Conservation (phyloP, 371 early-diverging fungal species). For the Rhizopus sp. region DNA sequence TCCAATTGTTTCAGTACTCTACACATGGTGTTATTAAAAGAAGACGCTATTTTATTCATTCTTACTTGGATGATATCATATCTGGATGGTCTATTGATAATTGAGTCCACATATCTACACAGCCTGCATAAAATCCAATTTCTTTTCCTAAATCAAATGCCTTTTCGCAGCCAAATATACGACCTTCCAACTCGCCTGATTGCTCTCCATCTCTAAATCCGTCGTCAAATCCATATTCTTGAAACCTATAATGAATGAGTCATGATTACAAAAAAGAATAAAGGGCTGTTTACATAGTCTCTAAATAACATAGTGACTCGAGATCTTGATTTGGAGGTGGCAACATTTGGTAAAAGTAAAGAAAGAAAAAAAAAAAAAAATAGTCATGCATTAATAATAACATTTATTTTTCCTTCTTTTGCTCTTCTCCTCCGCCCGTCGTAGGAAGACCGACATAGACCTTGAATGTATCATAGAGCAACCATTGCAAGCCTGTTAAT, state of each 20-base stretch:
- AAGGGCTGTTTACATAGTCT: conserved; percentile 55
- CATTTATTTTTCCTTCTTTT: not conserved
- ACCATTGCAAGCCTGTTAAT: conserved; percentile 69
- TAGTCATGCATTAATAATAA: too few species aligned
- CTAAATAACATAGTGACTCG: conserved; percentile 60
- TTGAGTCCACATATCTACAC: conserved; percentile 64
- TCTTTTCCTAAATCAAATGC: conserved; percentile 73
- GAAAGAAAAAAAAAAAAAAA: not conserved
- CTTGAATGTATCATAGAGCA: conserved; percentile 30
- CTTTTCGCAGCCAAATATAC: conserved; percentile 72
- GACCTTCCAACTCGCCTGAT: conserved; percentile 70
- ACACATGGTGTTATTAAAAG: not conserved
- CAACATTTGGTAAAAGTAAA: conserved; percentile 2
- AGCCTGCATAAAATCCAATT: conserved; percentile 74
- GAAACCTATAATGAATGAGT: conserved; percentile 52
- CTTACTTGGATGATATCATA: conserved; percentile 48
- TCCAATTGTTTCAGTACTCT: conserved; percentile 54
- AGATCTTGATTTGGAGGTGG: conserved; percentile 54
- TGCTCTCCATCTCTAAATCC: conserved; percentile 65
- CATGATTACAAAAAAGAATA: not conserved
- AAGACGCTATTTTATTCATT: not conserved
- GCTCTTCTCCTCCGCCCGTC: conserved; percentile 17
- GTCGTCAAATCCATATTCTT: conserved; percentile 67
- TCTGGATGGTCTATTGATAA: conserved; percentile 41
- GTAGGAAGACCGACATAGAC: conserved; percentile 36